Conservation (phyloP, 106 monocot species). For the Amphibolis antarctica region DNA sequence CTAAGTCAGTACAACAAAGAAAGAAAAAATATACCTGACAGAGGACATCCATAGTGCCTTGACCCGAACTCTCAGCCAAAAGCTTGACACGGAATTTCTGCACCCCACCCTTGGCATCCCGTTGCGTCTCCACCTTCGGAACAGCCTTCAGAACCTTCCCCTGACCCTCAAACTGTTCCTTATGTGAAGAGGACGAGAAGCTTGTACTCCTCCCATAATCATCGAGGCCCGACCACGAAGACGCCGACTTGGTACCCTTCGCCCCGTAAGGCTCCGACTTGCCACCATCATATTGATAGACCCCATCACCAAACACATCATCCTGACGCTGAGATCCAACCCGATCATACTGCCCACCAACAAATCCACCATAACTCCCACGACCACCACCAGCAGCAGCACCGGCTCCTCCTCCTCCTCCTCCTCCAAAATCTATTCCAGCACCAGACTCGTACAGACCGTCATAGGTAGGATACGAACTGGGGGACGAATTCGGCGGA, state of each 20-base stretch:
- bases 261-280: constrained; percentile 27
- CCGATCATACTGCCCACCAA: constrained; percentile 3
- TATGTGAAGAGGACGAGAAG: not conserved
- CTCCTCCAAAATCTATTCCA: constrained; percentile 9
- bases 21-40: constrained; percentile 55
- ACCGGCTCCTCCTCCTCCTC: too few relatives aligned
- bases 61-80: constrained; percentile 51
- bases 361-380: constrained; percentile 12
- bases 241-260: constrained; percentile 11
- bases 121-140: not conserved
- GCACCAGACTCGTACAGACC: constrained; percentile 15
- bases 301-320: constrained; percentile 47
- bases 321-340: constrained; percentile 5
- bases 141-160: constrained; percentile 7
- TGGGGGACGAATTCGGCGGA: constrained; percentile 2
- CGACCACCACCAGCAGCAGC: too few relatives aligned
- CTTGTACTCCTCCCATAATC: constrained; percentile 9
- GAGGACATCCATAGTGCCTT: constrained; percentile 59
- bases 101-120: constrained; percentile 41
- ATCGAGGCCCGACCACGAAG: constrained; percentile 9
- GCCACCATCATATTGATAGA: constrained; percentile 68
- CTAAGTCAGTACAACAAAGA: not conserved
- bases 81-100: constrained; percentile 82
- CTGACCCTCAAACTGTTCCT: not conserved
- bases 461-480: constrained; percentile 29